Evolutionary conservation across 495 filamentous ascomycete genomes (phyloP).

Genomic region (Penicillium canescens): DNA sequence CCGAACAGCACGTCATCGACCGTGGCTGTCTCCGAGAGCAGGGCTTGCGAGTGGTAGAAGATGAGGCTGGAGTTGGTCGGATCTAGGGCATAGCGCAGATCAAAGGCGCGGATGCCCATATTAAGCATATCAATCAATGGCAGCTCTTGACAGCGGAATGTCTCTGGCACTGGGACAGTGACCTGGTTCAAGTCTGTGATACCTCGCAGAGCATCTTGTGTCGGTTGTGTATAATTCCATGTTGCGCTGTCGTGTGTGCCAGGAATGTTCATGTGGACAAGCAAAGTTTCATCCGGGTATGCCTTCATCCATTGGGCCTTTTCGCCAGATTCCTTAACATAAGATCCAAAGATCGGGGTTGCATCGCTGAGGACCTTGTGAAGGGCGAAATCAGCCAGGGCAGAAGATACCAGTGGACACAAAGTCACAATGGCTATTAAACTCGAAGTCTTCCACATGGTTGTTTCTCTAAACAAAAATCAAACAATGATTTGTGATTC

Average conservation of each 20-base stretch:
- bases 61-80: slow-evolving; percentile 43
- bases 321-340: slow-evolving; percentile 17
- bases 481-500: no score
- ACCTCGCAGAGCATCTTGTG: slow-evolving; percentile 35
- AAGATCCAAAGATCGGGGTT: slow-evolving; percentile 42
- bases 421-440: not conserved
- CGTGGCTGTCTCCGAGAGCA: slow-evolving; percentile 44
- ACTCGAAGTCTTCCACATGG: not conserved
- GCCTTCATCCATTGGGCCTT: slow-evolving; percentile 49
- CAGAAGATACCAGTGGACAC: slow-evolving; percentile 4
- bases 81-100: slow-evolving; percentile 51
- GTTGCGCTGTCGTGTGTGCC: slow-evolving; percentile 56
- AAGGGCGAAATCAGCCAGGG: slow-evolving; percentile 35
- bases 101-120: slow-evolving; percentile 52
- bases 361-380: slow-evolving; percentile 43
- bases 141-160: slow-evolving; percentile 44
- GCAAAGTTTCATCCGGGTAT: slow-evolving; percentile 38
- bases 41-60: slow-evolving; percentile 50
- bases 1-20: slow-evolving; percentile 50
- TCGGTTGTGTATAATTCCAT: slow-evolving; percentile 53
- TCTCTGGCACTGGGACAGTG: slow-evolving; percentile 21
- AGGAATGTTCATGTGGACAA: slow-evolving; percentile 53
- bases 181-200: slow-evolving; percentile 41
- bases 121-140: slow-evolving; percentile 40
- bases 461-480: not conserved